Percentiles rank a stretch among this genome's conserved stretches.
These are phyloP conservation scores for Galium porrigens DNA, from an alignment of 305 asterid species.

Conservation along the genomic window DNA sequence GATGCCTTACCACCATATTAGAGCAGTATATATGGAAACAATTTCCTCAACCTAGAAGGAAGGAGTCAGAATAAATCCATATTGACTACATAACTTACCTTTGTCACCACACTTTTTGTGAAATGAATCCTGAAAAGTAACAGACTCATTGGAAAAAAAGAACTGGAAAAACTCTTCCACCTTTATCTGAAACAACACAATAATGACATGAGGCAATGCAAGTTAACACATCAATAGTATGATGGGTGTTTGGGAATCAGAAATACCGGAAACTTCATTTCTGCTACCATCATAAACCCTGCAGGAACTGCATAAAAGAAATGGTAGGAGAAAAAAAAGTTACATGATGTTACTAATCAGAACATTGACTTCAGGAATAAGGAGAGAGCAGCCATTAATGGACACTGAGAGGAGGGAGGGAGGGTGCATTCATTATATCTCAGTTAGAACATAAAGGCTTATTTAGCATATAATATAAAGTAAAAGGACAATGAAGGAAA, in stretches of 20 bases:
- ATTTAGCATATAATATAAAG: background rate
- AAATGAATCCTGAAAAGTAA: conserved; percentile 52
- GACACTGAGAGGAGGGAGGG: background rate
- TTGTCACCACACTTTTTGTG: conserved; percentile 84
- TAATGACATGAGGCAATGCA: background rate
- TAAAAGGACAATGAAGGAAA: background rate
- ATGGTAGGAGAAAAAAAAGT: background rate
- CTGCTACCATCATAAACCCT: conserved; percentile 61
- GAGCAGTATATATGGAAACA: conserved; percentile 5
- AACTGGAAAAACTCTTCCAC: conserved; percentile 61
- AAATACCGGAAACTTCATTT: conserved; percentile 67
- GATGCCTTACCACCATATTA: conserved; percentile 5
- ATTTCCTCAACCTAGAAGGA: background rate
- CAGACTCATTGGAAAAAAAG: conserved; percentile 61
- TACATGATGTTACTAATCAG: background rate
- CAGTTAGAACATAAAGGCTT: background rate
- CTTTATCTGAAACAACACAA: conserved; percentile 36
- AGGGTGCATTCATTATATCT: background rate
- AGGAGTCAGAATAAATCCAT: background rate
- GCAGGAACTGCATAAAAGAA: conserved; percentile 56
- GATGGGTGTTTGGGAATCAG: conserved; percentile 3
- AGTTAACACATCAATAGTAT: background rate
- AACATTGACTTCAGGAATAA: background rate
- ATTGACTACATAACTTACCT: conserved; percentile 37
- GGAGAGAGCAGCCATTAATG: background rate